phyloP scores from a whole-genome alignment of 148 eudicot species.

The Chenopodium berlandieri region DNA sequence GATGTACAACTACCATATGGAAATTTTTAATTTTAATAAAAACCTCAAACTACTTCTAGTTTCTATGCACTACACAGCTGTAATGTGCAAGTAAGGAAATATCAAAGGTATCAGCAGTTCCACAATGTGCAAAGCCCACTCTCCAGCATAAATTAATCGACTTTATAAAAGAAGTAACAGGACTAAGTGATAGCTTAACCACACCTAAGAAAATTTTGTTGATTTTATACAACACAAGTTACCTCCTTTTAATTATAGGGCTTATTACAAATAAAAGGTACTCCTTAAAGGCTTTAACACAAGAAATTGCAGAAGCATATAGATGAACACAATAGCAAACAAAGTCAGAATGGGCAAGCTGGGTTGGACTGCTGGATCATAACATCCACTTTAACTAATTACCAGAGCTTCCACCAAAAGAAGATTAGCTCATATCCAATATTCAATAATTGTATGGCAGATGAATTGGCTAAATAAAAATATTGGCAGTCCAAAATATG shows the following conservation, averaged over 20 bases:
- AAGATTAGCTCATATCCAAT: not conserved
- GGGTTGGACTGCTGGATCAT: not conserved
- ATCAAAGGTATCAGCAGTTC: not conserved
- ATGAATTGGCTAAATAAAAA: too few species aligned
- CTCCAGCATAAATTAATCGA: not conserved
- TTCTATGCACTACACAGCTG: not conserved
- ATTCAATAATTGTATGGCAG: not conserved
- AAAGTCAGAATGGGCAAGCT: not conserved
- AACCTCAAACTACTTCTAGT: not conserved
- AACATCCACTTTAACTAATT: not conserved
- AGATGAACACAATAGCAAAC: not conserved
- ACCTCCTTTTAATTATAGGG: not conserved
- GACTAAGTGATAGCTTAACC: not conserved
- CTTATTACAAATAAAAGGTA: not conserved
- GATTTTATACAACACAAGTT: not conserved
- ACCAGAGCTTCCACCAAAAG: not conserved
- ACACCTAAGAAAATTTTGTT: not conserved
- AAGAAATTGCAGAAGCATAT: not conserved
- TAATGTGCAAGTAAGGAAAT: too few species aligned
- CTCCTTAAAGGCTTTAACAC: not conserved
- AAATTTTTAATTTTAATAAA: too few species aligned
- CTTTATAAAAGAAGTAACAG: not conserved
- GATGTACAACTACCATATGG: not conserved
- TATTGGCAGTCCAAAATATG: too few species aligned
- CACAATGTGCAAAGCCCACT: not conserved